These are phyloP conservation scores for Blastomyces parvus DNA, from an alignment of 2,329 filamentous ascomycete genomes.

Conservation along the genomic window DNA sequence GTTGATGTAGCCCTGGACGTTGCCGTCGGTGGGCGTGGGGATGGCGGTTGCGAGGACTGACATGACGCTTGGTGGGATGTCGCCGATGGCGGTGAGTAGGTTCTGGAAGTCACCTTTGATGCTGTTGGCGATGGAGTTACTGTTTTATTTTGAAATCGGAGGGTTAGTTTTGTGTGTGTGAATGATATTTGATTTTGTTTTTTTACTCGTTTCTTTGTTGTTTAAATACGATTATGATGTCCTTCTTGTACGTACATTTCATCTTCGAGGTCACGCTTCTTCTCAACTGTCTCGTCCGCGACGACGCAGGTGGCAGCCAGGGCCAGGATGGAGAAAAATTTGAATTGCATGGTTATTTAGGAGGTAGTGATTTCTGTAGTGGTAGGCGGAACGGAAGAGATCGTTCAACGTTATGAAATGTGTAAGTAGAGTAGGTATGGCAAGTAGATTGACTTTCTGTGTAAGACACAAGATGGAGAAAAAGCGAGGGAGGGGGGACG, in stretches of 20 bases:
- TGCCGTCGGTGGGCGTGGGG: not conserved
- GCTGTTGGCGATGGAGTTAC: not conserved
- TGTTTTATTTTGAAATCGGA: not conserved
- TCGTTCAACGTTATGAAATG: not conserved
- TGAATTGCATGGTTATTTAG: slow-evolving; percentile 19
- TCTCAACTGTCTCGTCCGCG: not conserved
- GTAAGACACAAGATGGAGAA: too few relatives aligned
- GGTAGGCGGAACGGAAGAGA: not conserved
- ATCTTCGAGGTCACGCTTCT: not conserved
- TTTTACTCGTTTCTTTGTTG: not conserved
- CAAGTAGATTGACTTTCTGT: not conserved
- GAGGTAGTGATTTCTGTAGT: not conserved
- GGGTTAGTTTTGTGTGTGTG: not conserved
- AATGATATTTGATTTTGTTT: not conserved
- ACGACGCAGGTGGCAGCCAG: slow-evolving; percentile 17
- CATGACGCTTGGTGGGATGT: not conserved
- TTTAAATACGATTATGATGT: not conserved
- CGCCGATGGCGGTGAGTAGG: not conserved
- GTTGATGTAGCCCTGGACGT: not conserved
- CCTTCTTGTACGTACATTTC: not conserved
- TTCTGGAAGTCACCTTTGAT: not conserved
- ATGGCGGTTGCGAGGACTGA: not conserved
- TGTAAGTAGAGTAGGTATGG: not conserved
- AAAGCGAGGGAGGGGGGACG: not conserved
- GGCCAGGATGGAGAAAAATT: slow-evolving; percentile 16